These are phyloP conservation scores for Venturiaceae sp. DNA, from an alignment of 2,329 filamentous ascomycete genomes.

Conservation along the genomic window DNA sequence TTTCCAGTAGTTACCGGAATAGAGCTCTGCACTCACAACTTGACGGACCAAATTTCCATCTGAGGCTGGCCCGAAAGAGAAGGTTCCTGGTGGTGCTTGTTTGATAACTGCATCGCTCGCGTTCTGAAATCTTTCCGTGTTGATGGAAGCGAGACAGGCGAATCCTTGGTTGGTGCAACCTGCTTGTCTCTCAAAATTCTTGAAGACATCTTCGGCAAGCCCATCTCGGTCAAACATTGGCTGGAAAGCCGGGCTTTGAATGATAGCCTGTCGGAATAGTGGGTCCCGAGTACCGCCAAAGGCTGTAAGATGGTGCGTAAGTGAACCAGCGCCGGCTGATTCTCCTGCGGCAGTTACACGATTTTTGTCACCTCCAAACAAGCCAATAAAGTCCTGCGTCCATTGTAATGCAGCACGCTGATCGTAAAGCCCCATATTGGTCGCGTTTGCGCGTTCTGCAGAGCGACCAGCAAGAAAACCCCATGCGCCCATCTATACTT, in stretches of 20 bases:
- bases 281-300: constrained; percentile 33
- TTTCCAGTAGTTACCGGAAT: constrained; percentile 3
- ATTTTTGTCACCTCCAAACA: constrained; percentile 36
- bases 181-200: not conserved
- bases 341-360: constrained; percentile 41
- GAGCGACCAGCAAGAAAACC: constrained; percentile 40
- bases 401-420: constrained; percentile 39
- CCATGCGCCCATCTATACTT: constrained; percentile 24
- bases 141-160: not conserved
- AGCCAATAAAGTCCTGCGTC: constrained; percentile 36
- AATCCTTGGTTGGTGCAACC: not conserved
- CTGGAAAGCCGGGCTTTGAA: constrained; percentile 20
- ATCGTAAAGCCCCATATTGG: constrained; percentile 31
- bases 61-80: not conserved
- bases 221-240: not conserved
- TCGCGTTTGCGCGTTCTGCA: constrained; percentile 25
- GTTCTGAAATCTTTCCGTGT: not conserved
- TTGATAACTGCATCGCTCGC: not conserved
- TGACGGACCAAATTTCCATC: constrained; percentile 5
- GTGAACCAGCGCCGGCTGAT: constrained; percentile 35
- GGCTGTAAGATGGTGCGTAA: constrained; percentile 40
- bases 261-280: constrained; percentile 28
- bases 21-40: constrained; percentile 4
- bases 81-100: not conserved
- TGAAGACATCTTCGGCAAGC: not conserved